phyloP scores from a whole-genome alignment of 2,329 filamentous ascomycete genomes.

The Penicillium sp. region DNA sequence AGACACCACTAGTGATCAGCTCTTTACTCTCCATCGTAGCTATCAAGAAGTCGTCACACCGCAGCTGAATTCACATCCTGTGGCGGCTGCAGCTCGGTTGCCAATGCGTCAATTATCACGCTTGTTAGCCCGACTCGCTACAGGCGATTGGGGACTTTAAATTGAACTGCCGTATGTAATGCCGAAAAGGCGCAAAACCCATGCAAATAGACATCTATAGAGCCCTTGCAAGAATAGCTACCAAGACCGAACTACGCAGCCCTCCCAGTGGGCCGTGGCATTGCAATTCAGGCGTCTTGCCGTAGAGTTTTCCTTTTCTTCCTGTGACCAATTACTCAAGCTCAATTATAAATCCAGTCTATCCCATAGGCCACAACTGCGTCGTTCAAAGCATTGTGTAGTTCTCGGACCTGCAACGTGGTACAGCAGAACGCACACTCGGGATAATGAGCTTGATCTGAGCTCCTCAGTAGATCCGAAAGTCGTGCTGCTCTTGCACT shows the following conservation, averaged over 20 bases:
- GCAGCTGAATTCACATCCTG: constrained; percentile 17
- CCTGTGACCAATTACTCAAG: constrained; percentile 12
- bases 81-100: constrained; percentile 6
- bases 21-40: constrained; percentile 16
- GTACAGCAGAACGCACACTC: background rate
- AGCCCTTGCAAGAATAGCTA: background rate
- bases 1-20: constrained; percentile 13
- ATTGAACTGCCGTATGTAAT: constrained; percentile 13
- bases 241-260: constrained; percentile 2
- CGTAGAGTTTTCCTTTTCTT: constrained; percentile 5
- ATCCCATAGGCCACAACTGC: constrained; percentile 3
- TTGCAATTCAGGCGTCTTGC: constrained; percentile 14
- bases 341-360: background rate
- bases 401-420: background rate
- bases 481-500: background rate
- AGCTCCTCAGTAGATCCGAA: background rate
- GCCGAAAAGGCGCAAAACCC: background rate
- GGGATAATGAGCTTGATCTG: background rate
- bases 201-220: too few species aligned
- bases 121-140: constrained; percentile 5
- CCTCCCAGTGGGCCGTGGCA: constrained; percentile 6
- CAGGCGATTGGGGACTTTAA: constrained; percentile 11
- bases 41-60: constrained; percentile 21
- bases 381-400: background rate
- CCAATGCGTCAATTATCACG: background rate